Base-by-base conservation (phyloP, 306 rosid species). In the Lotus japonicus region DNA sequence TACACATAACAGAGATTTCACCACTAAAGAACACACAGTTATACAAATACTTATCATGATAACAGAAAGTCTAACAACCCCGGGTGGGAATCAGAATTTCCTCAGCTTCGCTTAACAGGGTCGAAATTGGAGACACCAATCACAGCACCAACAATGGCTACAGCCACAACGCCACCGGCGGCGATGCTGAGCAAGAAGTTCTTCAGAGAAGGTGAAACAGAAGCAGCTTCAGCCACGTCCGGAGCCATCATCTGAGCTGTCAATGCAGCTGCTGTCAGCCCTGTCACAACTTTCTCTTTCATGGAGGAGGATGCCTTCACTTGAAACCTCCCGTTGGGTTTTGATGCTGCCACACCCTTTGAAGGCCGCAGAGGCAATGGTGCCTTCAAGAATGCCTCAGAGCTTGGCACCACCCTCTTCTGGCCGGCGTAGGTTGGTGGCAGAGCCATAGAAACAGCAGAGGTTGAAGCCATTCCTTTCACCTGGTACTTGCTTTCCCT, bases 71-170 rank as follows among this genome's bases (percentile, higher is more conserved):
- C 57, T 66, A 83, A 70, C 31, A 77, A 43, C 31, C 60, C 31
- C 44, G 0, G 11, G 16, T 51, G 35, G 21, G 48, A 11, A 19
- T 36, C 15, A 23, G 67, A 63, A 48, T 58, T 68, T 58, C 33
- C 70, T 92, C 79, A 92, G 85, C 79, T 68, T 64, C 98, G 78
- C 82, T 89, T 89, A 21, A 92, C 96, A 4, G 96, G 98, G 64
- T 92, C 98, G 77, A 90, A 92, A 69, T 92, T 92, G 64, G 97
- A 8, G 17, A 89, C 98, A n/a, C 94, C 98, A n/a, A 88, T 43
- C 2, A 92, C 95, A 2, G 86, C 98, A 5, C 97, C 97, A 15
- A 92, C 12, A 50, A 89, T 11, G 11, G 49, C 91, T 1, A 53
- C 49, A 13, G 75, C 70, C 36, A 92, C 98, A 50, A 63, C 81